Base-by-base conservation (phyloP, 139 green algal genomes). In the Tetraselmis striata region DNA sequence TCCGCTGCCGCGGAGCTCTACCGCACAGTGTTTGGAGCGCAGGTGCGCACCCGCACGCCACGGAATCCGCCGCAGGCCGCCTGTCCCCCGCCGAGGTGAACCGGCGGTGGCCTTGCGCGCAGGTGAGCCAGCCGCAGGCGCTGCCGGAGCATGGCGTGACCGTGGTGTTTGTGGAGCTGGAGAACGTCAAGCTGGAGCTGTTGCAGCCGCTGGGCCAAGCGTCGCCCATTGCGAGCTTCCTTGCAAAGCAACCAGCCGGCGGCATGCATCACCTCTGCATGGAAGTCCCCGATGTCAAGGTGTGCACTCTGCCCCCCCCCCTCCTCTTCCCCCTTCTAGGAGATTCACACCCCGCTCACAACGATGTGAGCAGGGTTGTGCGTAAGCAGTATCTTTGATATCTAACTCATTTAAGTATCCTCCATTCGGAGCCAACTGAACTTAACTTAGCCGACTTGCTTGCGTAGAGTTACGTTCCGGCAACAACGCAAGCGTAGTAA, bases 211-310 rank as follows among this genome's bases (percentile, higher is more conserved):
- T 94, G 27, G 90, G 90, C 0, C 30, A 80, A 30, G 77, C 59
- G 11, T 93, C 89, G 1, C 90, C 90, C 76, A 88, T 94, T 1
- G 59, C 84, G 0, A 83, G 80, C 24, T 94, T 94, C 75, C 81
- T 94, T 31, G 80, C 84, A 5, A 87, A 89, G 5, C 92, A 94
- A 74, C 83, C 86, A 23, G 32, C 67, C 27, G 90, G 90, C 22
- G 90, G 90, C 58, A 84, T 94, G 59, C 90, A 94, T 81, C 90
- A 94, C 85, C 78, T 94, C 2, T 94, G 90, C 83, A 81, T 94
- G 1, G 91, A 93, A 30, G 90, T 93, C 1, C n/a, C 23, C 0
- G 79, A 90, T 0, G 26, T 45, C n/a, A 78, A 45, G 5, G 5
- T 30, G 11, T 58, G 11, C 28, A n/a, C 5, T 26, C 29, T 67